A percentile compares a stretch with the other conserved stretches of the same genome.
Evolutionary conservation across 805 yeast species (phyloP).

Genomic region (Nakazawaea peltata): DNA sequence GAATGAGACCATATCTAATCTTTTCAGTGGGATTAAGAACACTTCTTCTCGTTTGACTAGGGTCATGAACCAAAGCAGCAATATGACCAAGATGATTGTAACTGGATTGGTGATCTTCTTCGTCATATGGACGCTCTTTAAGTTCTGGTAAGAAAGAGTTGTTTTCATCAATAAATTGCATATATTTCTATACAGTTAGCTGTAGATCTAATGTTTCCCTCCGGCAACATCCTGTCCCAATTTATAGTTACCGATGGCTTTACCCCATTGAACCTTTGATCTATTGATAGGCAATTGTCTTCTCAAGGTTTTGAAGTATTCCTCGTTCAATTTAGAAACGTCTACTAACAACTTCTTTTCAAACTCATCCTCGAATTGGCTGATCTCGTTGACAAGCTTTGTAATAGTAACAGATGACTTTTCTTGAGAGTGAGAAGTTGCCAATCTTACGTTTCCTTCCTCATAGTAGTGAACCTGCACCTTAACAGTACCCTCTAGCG

Average conservation of each 20-base stretch:
- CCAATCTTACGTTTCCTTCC: conserved; percentile 89
- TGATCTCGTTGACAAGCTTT: conserved; percentile 37
- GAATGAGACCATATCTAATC: conserved; percentile 41
- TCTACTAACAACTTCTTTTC: conserved; percentile 54
- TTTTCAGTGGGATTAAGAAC: conserved; percentile 40
- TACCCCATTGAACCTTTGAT: conserved; percentile 92
- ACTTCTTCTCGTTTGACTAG: conserved; percentile 46
- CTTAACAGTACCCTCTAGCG: conserved; percentile 44
- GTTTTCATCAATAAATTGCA: background rate
- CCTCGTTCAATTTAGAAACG: conserved; percentile 69
- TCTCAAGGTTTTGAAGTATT: conserved; percentile 74
- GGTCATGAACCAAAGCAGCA: conserved; percentile 51
- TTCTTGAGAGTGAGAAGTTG: conserved; percentile 29
- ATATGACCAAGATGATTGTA: conserved; percentile 51
- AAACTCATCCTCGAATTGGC: conserved; percentile 46
- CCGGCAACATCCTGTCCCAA: conserved; percentile 73
- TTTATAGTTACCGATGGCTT: conserved; percentile 81
- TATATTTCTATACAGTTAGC: background rate
- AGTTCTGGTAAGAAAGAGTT: conserved; percentile 24
- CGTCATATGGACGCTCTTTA: conserved; percentile 46
- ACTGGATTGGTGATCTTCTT: conserved; percentile 46
- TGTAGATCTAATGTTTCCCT: conserved; percentile 20
- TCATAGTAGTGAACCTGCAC: conserved; percentile 89
- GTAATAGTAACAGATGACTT: conserved; percentile 15
- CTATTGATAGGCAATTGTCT: conserved; percentile 90